Conservation (phyloP, 139 green algal species). For the Parachlorella kessleri region DNA sequence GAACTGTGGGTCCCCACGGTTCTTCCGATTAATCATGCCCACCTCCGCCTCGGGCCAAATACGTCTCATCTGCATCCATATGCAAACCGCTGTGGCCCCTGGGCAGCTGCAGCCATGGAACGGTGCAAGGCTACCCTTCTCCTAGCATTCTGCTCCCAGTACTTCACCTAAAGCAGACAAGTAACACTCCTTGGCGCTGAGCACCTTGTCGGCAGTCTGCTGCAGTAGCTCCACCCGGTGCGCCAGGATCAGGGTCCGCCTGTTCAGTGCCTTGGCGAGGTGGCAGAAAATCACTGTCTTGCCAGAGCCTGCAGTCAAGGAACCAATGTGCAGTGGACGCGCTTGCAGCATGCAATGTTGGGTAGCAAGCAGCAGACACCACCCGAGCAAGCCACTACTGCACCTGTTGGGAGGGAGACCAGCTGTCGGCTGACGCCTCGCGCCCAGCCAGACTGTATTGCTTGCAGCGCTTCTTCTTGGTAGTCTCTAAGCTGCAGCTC, state of each 20-base stretch:
- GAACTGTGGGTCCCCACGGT: constrained; percentile 21
- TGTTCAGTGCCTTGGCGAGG: background rate
- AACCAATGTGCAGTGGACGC: background rate
- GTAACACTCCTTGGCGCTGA: no score
- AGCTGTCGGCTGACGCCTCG: constrained; percentile 5
- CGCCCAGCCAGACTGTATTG: background rate
- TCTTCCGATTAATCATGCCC: constrained; percentile 3
- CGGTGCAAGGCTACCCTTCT: no score
- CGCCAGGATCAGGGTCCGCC: constrained; percentile 23
- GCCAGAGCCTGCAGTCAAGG: constrained; percentile 19
- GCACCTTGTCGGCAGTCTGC: background rate
- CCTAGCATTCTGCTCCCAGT: no score
- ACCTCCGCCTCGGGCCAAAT: constrained; percentile 14
- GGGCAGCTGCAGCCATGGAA: no score
- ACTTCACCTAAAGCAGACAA: no score
- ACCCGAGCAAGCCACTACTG: no score
- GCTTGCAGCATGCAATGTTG: background rate
- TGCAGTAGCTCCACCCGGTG: constrained; percentile 33
- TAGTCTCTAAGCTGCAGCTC: constrained; percentile 8
- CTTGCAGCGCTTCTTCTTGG: constrained; percentile 22
- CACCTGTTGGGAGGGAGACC: constrained; percentile 28
- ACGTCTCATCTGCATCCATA: no score
- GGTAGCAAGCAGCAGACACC: background rate
- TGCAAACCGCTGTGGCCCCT: no score
- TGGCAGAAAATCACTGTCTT: constrained; percentile 33